phyloP scores from a whole-genome alignment of 2,329 filamentous ascomycete species.

The Aspergillus thermomutatus region DNA sequence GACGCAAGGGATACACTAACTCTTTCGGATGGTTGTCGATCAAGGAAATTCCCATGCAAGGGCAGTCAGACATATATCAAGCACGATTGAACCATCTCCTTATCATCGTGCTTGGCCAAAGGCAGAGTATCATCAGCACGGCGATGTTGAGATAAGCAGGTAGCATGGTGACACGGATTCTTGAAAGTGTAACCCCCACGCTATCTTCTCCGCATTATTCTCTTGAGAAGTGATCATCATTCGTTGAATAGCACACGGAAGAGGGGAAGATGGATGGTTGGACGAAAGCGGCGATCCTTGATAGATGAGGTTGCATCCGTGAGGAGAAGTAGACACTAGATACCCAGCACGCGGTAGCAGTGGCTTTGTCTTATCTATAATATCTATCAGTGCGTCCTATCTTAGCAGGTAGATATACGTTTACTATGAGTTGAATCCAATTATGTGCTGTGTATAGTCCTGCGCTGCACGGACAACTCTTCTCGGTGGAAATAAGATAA shows the following conservation, averaged over 20 bases:
- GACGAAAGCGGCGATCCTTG: constrained; percentile 8
- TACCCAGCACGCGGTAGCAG: neutral
- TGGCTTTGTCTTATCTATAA: no score
- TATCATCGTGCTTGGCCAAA: neutral
- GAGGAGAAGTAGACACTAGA: neutral
- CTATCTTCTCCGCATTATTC: neutral
- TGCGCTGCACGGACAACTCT: no score
- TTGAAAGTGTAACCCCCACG: neutral
- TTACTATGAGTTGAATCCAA: no score
- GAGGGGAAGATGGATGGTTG: neutral
- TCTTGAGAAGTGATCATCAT: neutral
- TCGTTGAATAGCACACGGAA: neutral
- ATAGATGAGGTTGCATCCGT: constrained; percentile 15
- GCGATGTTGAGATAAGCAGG: neutral
- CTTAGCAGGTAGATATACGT: no score
- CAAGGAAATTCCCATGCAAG: neutral
- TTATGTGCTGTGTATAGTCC: no score
- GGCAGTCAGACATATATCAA: neutral
- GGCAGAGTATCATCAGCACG: neutral
- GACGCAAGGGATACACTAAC: neutral
- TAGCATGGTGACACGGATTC: neutral
- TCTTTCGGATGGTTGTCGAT: neutral
- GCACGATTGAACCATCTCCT: neutral
- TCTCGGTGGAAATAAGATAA: no score
- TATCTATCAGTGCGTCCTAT: no score